A percentile compares a stretch with the other conserved stretches of the same genome.
phyloP scores from a whole-genome alignment of 305 asterid species.

The Solanum hybrid region DNA sequence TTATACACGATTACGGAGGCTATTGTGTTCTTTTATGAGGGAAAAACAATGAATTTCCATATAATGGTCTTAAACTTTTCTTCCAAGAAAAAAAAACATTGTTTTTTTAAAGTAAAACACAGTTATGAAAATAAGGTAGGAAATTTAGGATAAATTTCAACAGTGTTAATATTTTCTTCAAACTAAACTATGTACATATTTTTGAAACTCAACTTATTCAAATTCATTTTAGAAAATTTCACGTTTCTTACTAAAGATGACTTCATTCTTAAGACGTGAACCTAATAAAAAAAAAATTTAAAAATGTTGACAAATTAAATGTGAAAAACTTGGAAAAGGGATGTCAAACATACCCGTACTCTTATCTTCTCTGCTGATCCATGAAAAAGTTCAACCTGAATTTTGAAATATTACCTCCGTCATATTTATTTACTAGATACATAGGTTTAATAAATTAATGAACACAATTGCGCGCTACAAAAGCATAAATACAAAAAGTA shows the following conservation, averaged over 20 bases:
- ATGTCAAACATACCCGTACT: neutral
- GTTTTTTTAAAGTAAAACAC: neutral
- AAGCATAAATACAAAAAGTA: too few species aligned
- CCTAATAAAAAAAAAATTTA: neutral
- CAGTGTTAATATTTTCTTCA: neutral
- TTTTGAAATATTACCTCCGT: neutral
- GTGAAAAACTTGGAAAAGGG: neutral
- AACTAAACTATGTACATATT: neutral
- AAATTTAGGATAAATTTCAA: neutral
- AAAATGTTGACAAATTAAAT: too few species aligned
- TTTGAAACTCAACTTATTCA: neutral
- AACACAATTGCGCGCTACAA: neutral
- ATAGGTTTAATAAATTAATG: neutral
- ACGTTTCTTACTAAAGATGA: too few species aligned
- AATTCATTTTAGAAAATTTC: neutral
- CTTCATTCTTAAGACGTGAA: neutral
- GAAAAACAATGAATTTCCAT: neutral
- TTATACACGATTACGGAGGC: neutral
- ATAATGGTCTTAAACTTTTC: neutral
- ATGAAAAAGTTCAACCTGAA: neutral
- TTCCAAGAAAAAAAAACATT: too few species aligned
- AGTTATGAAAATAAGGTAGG: neutral
- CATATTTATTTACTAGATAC: neutral
- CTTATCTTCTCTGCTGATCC: neutral
- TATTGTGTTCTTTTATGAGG: neutral